These are phyloP conservation scores for Cymodocea nodosa DNA, from an alignment of 116 monocot species.

Conservation along the genomic window DNA sequence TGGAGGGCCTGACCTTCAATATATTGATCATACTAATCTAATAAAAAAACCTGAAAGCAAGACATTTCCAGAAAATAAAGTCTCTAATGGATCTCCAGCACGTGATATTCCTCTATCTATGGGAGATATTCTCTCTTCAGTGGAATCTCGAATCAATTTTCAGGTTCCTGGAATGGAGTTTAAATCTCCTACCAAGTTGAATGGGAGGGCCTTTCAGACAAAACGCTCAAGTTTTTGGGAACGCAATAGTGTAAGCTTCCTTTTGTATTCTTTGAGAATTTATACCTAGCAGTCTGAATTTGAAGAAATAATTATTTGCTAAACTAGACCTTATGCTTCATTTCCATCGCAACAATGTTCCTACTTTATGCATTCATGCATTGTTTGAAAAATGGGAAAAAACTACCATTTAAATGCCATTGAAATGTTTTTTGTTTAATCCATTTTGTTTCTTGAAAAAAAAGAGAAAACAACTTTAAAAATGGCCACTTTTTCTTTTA, in stretches of 20 bases:
- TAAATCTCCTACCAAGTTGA: constrained; percentile 38
- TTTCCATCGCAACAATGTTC: too few species aligned
- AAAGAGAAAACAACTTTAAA: too few species aligned
- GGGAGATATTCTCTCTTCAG: constrained; percentile 86
- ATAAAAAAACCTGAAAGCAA: constrained; percentile 22
- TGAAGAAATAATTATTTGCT: too few species aligned
- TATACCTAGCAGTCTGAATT: too few species aligned
- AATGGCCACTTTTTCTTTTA: too few species aligned
- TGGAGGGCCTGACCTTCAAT: constrained; percentile 20
- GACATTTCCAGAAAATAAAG: constrained; percentile 26
- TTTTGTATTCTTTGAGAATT: neutral
- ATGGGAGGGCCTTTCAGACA: constrained; percentile 43
- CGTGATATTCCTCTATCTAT: constrained; percentile 58
- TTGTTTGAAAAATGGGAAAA: too few species aligned
- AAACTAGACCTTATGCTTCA: too few species aligned
- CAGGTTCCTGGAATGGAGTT: constrained; percentile 38
- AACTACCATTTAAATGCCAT: too few species aligned
- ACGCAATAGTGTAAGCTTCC: constrained; percentile 61
- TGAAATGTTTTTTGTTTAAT: too few species aligned
- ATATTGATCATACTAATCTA: constrained; percentile 23
- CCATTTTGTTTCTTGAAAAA: too few species aligned
- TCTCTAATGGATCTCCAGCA: constrained; percentile 18
- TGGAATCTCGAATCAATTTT: constrained; percentile 55
- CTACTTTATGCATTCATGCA: too few species aligned
- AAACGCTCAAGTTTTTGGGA: constrained; percentile 85